Percentiles rank a stretch among this genome's conserved stretches.
Evolutionary conservation across 352 stramenopile species (phyloP).

Genomic region (Lagenidium sp.): DNA sequence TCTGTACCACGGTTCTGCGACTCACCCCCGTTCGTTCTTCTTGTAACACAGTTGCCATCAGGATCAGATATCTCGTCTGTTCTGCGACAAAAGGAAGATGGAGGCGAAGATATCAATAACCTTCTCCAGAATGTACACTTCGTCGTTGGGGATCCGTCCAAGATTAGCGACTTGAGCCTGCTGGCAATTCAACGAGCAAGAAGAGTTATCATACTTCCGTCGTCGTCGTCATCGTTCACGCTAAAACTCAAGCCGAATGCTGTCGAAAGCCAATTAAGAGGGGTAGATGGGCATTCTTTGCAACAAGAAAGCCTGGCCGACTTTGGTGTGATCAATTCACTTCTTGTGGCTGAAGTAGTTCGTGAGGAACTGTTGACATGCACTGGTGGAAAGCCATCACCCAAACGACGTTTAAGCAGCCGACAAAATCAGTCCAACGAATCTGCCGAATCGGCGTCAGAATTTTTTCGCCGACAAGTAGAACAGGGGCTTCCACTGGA

Average conservation of each 20-base stretch:
- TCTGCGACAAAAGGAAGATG: slow-evolving; percentile 8
- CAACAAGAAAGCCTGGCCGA: slow-evolving; percentile 13
- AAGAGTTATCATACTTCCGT: slow-evolving; percentile 12
- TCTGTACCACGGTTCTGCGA: neutral
- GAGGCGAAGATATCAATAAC: slow-evolving; percentile 5
- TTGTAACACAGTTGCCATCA: slow-evolving; percentile 11
- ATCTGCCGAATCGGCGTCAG: slow-evolving; percentile 1
- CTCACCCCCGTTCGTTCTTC: slow-evolving; percentile 10
- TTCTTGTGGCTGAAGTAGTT: slow-evolving; percentile 14
- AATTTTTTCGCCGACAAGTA: slow-evolving; percentile 27
- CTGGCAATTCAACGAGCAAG: slow-evolving; percentile 9
- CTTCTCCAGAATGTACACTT: slow-evolving; percentile 15
- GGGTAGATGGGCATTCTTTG: slow-evolving; percentile 1
- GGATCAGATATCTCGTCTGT: slow-evolving; percentile 8
- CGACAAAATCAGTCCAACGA: slow-evolving; percentile 6
- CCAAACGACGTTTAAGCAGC: slow-evolving; percentile 13
- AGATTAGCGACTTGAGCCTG: slow-evolving; percentile 9
- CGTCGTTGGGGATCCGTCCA: slow-evolving; percentile 7
- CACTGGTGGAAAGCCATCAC: slow-evolving; percentile 1
- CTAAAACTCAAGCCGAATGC: slow-evolving; percentile 7
- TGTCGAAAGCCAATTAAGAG: neutral
- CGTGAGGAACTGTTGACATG: slow-evolving; percentile 6
- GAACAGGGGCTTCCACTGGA: slow-evolving; percentile 46
- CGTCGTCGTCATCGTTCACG: neutral
- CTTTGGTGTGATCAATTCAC: slow-evolving; percentile 20